These are phyloP conservation scores for Botryotinia globosa DNA, from an alignment of 2,329 filamentous ascomycete genomes.

Conservation along the genomic window DNA sequence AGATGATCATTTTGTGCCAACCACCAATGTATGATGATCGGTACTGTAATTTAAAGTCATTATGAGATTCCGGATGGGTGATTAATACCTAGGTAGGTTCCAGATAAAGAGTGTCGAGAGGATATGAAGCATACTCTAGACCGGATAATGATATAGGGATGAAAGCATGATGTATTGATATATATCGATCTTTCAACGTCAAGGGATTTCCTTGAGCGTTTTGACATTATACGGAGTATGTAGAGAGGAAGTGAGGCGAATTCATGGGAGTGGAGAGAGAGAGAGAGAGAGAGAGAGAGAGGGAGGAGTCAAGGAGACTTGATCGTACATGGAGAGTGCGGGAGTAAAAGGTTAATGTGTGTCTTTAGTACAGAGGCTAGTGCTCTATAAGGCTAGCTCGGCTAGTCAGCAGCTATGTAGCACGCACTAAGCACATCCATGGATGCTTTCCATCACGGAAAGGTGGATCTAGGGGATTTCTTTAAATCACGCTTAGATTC, in stretches of 20 bases:
- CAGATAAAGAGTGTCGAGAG: not conserved
- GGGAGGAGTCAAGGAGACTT: not conserved
- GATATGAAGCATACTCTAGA: not conserved
- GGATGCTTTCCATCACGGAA: not conserved
- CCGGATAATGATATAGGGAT: not conserved
- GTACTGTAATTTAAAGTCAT: constrained; percentile 5
- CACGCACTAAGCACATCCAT: no score
- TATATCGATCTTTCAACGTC: not conserved
- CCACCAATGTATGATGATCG: not conserved
- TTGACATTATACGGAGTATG: no score
- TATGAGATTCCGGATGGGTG: not conserved
- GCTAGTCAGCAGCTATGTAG: not conserved
- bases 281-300: not conserved
- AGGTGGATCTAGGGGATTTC: not conserved
- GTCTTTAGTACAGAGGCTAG: not conserved
- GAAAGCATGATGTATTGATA: not conserved
- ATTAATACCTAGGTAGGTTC: not conserved
- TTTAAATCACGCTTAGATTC: not conserved
- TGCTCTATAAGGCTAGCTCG: not conserved
- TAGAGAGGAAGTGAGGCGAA: not conserved
- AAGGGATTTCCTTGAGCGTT: not conserved
- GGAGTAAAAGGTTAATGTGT: not conserved
- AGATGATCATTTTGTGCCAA: not conserved
- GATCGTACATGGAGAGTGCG: not conserved
- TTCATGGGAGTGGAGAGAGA: not conserved